phyloP scores from a whole-genome alignment of 2,329 filamentous ascomycete species.

The Metarhizium anisopliae region DNA sequence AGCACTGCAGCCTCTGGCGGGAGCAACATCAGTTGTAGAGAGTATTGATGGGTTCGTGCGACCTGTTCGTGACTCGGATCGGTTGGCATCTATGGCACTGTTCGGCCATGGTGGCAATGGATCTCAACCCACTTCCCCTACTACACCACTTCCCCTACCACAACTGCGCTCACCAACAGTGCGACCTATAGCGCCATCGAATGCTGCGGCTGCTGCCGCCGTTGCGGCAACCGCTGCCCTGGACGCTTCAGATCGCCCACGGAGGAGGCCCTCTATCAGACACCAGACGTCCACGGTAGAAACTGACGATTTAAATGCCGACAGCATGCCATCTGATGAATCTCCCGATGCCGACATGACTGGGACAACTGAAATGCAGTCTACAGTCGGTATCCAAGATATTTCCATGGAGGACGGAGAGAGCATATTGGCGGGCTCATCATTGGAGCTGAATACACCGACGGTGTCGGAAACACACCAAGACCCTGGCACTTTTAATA shows the following conservation, averaged over 20 bases:
- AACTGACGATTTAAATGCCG: conserved; percentile 75
- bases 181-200: conserved; percentile 35
- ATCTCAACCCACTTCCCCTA: conserved; percentile 89
- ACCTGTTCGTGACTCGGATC: conserved; percentile 72
- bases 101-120: conserved; percentile 58
- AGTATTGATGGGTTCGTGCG: conserved; percentile 66
- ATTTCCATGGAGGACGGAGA: conserved; percentile 72
- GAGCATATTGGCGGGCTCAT: conserved; percentile 65
- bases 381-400: conserved; percentile 76
- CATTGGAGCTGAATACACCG: conserved; percentile 66
- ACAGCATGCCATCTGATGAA: conserved; percentile 73
- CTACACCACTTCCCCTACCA: conserved; percentile 66
- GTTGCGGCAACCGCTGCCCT: conserved; percentile 36
- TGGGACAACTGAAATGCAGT: conserved; percentile 70
- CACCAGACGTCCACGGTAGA: conserved; percentile 90
- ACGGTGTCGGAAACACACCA: conserved; percentile 72
- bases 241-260: conserved; percentile 44
- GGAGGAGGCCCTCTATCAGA: conserved; percentile 74
- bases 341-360: conserved; percentile 70
- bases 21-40: conserved; percentile 59
- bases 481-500: conserved; percentile 86
- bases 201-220: conserved; percentile 38
- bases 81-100: conserved; percentile 73
- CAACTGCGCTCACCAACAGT: conserved; percentile 47
- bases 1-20: conserved; percentile 52